phyloP scores from a whole-genome alignment of 257 asterid species.

The Scutellaria minor region DNA sequence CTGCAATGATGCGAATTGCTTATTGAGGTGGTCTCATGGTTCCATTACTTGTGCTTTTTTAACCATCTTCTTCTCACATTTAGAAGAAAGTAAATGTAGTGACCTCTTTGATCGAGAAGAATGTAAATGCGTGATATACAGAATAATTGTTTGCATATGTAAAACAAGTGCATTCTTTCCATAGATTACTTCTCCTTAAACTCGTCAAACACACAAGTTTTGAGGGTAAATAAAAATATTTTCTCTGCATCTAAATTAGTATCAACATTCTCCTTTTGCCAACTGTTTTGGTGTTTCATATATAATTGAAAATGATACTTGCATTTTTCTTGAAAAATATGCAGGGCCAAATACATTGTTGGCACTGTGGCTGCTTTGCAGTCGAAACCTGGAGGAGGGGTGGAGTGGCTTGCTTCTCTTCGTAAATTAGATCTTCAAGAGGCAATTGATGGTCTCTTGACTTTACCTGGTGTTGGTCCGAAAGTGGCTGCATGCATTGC shows the following conservation, averaged over 20 bases:
- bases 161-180: no score
- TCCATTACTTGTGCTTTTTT: not conserved
- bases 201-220: not conserved
- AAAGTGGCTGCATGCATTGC: conserved; percentile 98
- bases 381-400: conserved; percentile 85
- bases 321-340: conserved; percentile 19
- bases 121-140: no score
- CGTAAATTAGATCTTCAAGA: conserved; percentile 74
- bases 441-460: conserved; percentile 64
- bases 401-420: conserved; percentile 85
- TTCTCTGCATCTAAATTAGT: not conserved
- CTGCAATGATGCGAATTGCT: not conserved
- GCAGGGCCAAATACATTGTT: conserved; percentile 90
- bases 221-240: not conserved
- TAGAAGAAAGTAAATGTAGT: no score
- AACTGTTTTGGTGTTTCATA: conserved; percentile 11
- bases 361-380: conserved; percentile 82
- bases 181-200: conserved; percentile 11
- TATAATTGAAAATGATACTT: not conserved
- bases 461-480: conserved; percentile 98
- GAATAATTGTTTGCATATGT: no score
- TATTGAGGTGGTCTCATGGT: not conserved
- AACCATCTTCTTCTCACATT: no score
- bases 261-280: conserved; percentile 1
- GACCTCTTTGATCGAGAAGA: no score